Conservation (phyloP, 1,284 basidiomycete genomes). For the Rhodotorula sp. region DNA sequence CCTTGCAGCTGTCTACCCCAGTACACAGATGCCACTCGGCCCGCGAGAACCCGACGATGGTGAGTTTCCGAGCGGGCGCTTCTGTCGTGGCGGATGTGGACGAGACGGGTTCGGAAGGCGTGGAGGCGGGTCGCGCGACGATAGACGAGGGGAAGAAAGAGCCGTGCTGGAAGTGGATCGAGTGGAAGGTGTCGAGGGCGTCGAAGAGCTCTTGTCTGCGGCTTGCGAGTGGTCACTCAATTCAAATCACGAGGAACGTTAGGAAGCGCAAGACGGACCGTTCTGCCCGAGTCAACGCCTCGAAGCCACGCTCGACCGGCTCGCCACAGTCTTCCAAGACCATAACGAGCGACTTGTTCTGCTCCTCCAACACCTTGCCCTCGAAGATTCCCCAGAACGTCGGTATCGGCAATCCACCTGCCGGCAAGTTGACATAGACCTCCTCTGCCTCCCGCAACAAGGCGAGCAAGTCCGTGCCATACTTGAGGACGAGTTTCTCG, state of each 20-base stretch:
- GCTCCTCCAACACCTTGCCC: slow-evolving; percentile 11
- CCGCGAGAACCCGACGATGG: slow-evolving; percentile 24
- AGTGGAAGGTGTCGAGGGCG: slow-evolving; percentile 21
- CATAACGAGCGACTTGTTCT: slow-evolving; percentile 13
- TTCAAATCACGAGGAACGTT: too few species aligned
- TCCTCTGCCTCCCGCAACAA: slow-evolving; percentile 20
- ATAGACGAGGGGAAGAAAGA: slow-evolving; percentile 29
- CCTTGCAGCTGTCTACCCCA: slow-evolving; percentile 8
- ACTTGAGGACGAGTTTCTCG: slow-evolving; percentile 16
- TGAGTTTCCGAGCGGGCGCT: slow-evolving; percentile 4
- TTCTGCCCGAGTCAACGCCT: slow-evolving; percentile 1
- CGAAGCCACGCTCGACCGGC: slow-evolving; percentile 15
- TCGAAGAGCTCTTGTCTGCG: slow-evolving; percentile 18
- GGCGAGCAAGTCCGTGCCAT: slow-evolving; percentile 14
- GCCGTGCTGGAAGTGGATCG: slow-evolving; percentile 27
- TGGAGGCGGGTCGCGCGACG: background rate
- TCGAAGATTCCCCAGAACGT: slow-evolving; percentile 23
- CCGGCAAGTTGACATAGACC: slow-evolving; percentile 28
- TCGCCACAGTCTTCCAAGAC: slow-evolving; percentile 25
- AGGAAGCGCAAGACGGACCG: background rate
- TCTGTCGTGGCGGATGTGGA: too few species aligned
- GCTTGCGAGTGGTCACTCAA: fast-evolving
- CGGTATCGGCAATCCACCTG: slow-evolving; percentile 18
- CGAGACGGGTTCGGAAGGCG: background rate
- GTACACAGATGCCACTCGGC: slow-evolving; percentile 29